Base-by-base conservation (phyloP, 2,329 filamentous ascomycete species). In the Ascochyta fabae region DNA sequence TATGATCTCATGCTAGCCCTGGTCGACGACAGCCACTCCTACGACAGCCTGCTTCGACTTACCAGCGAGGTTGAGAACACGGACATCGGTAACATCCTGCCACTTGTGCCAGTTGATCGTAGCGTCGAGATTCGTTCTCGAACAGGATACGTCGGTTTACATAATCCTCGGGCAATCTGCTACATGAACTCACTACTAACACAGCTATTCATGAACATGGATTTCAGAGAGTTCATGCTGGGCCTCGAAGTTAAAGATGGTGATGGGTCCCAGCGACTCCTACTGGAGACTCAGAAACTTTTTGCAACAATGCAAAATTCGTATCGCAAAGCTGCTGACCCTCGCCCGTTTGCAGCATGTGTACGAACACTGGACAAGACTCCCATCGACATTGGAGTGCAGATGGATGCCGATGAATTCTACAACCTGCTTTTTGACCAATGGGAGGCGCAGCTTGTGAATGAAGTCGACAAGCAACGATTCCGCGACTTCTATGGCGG, bases 381-480 rank as follows among this genome's bases (percentile, higher is more conserved):
- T 2, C 82, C 85, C 15, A 96, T 99, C 60, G 92, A 98, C 73
- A 88, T 96, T 24, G 86, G 88, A 52, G 86, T 90, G 56, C 95
- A 99, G 75, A 98, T 99, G 91, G 95, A 99, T 71, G 95, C 97
- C 5, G 95, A 98, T 65, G 93, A 97, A 72, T 99, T 98, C 72
- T 98, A 96, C 79, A 96, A 95, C 68, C 83, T 96, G 4, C 83
- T 99, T 0, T 95, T 98, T 66, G 92, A 96, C 73, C 86, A 92
- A 24, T 92, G 92, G 85, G 96, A 99, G 71, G 85, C 86, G 8
- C 91, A 96, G 68, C 86, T 98, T 61, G 75, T 84, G 16, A 83
- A 84, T 9, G 76, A 81, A 2, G 82, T 86, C n/a, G 85, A 86
- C 31, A 96, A 91, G 75, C 87, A 85, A 60, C 79, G 77, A 22